Evolutionary conservation across 2,329 filamentous ascomycete genomes (phyloP).

Genomic region (Scytalidium sp.): DNA sequence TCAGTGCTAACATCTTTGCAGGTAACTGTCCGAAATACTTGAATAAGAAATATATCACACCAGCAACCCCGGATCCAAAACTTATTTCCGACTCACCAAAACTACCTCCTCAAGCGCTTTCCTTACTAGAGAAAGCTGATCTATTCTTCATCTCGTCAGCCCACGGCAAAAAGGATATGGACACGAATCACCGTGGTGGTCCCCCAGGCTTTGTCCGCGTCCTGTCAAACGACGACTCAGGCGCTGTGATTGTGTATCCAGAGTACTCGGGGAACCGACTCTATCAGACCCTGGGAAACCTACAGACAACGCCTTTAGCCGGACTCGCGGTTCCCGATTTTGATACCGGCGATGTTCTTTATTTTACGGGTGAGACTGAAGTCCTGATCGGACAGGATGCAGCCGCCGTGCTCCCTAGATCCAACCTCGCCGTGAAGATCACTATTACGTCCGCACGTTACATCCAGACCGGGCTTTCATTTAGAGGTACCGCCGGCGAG

Average conservation of each 20-base stretch:
- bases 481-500: constrained; percentile 58
- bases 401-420: constrained; percentile 59
- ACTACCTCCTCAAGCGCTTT: constrained; percentile 22
- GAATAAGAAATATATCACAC: constrained; percentile 65
- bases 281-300: constrained; percentile 81
- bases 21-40: constrained; percentile 88
- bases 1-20: constrained; percentile 10
- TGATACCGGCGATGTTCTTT: constrained; percentile 68
- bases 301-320: constrained; percentile 61
- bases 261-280: constrained; percentile 81
- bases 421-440: constrained; percentile 71
- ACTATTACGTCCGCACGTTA: constrained; percentile 58
- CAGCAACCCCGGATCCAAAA: constrained; percentile 50
- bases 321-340: constrained; percentile 75
- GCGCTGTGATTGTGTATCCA: constrained; percentile 61
- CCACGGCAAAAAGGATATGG: constrained; percentile 64
- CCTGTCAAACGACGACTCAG: constrained; percentile 49
- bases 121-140: constrained; percentile 63
- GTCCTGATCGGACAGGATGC: constrained; percentile 66
- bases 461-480: constrained; percentile 64
- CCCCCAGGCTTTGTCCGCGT: constrained; percentile 71
- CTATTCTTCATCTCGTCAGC: constrained; percentile 75
- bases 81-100: constrained; percentile 43
- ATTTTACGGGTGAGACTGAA: constrained; percentile 64
- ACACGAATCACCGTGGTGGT: constrained; percentile 80